A percentile compares a stretch with the other conserved stretches of the same genome.
Evolutionary conservation across 257 asterid genomes (phyloP).

Genomic region (Solanum microdontum): DNA sequence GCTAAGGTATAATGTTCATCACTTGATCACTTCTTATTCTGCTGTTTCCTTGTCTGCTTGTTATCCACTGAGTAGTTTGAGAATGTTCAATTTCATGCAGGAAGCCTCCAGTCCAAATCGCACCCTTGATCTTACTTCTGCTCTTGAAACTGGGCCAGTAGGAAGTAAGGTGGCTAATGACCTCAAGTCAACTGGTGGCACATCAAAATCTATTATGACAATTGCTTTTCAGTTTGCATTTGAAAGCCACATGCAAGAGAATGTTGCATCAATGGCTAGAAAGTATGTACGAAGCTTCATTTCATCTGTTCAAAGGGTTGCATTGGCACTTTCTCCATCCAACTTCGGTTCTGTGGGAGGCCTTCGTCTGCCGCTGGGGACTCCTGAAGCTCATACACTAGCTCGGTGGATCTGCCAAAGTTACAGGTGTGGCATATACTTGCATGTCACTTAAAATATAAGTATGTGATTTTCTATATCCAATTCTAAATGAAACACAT

Average conservation of each 20-base stretch:
- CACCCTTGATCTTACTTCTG: slow-evolving; percentile 84
- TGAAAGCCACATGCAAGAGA: slow-evolving; percentile 86
- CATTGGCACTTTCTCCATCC: slow-evolving; percentile 78
- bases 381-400: slow-evolving; percentile 76
- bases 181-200: slow-evolving; percentile 17
- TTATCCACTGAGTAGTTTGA: not conserved
- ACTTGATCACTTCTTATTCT: not conserved
- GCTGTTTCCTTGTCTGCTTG: not conserved
- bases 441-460: not conserved
- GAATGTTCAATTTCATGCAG: slow-evolving; percentile 16
- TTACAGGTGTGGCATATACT: slow-evolving; percentile 40
- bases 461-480: not conserved
- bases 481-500: not conserved
- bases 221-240: slow-evolving; percentile 77
- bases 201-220: slow-evolving; percentile 68
- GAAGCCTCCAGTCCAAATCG: slow-evolving; percentile 79
- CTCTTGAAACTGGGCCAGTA: slow-evolving; percentile 64
- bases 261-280: slow-evolving; percentile 70
- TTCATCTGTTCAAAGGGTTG: slow-evolving; percentile 82
- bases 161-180: slow-evolving; percentile 44
- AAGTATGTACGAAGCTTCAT: slow-evolving; percentile 82
- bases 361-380: slow-evolving; percentile 60
- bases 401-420: slow-evolving; percentile 85
- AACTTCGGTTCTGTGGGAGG: slow-evolving; percentile 45
- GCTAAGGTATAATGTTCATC: slow-evolving; percentile 33